Conservation (phyloP, 169 alveolate genomes). For the Plasmodium chabaudi region DNA sequence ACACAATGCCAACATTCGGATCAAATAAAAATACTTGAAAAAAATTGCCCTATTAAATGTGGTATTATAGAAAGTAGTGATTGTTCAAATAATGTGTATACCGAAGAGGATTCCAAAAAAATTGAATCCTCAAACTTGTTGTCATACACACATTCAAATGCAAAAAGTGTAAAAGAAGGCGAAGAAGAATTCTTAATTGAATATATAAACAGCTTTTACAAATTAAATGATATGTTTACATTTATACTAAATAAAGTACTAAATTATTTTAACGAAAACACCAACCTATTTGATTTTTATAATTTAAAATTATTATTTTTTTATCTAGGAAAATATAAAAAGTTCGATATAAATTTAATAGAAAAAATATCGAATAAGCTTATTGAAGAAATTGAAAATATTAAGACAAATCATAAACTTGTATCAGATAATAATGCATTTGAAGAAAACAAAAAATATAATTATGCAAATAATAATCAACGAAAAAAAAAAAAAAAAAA, state of each 20-base stretch:
- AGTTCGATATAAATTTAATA: conserved; percentile 15
- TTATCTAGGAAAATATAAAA: conserved; percentile 43
- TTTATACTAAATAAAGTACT: conserved; percentile 44
- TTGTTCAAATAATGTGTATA: not conserved
- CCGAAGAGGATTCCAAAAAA: not conserved
- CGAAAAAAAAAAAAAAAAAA: conserved; percentile 29
- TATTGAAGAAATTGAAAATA: conserved; percentile 46
- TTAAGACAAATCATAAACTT: conserved; percentile 44
- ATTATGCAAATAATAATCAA: conserved; percentile 33
- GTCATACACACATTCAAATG: not conserved
- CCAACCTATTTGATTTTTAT: conserved; percentile 23
- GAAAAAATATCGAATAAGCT: conserved; percentile 44
- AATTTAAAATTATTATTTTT: conserved; percentile 51
- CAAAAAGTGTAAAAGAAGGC: not conserved
- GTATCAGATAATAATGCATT: not conserved
- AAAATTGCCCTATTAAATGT: not conserved
- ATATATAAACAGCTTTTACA: conserved; percentile 48
- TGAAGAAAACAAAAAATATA: conserved; percentile 52
- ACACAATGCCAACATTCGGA: not conserved
- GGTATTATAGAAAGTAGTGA: not conserved
- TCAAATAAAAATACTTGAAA: not conserved
- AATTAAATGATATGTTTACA: conserved; percentile 55
- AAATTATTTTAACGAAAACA: conserved; percentile 33
- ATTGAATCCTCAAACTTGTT: not conserved
- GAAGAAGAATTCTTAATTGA: conserved; percentile 35